Base-by-base conservation (phyloP, 495 filamentous ascomycete species). In the Patellaria atrata region DNA sequence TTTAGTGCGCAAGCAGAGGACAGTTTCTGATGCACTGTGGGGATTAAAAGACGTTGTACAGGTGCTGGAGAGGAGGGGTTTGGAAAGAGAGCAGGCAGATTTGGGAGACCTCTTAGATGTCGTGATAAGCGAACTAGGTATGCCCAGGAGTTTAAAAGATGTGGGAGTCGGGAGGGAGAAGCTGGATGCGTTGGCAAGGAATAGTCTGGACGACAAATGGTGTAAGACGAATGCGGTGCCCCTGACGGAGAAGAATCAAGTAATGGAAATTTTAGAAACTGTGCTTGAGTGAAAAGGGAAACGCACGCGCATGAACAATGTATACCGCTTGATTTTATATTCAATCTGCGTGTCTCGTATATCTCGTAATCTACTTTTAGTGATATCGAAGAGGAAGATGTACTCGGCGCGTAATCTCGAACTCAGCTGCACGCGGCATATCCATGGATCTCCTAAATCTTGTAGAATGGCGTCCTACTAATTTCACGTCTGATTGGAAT, bases 121-220 rank as follows among this genome's bases (percentile, higher is more conserved):
- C 4, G 53, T 75, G n/a, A 61, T 75, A 38, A 59, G 61, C 2
- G 57, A 66, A 29, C 47, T 76, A 20, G 71, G 62, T 8, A 53
- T 76, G 57, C 70, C 69, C 10, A 57, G 70, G 38, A 64, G 64
- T 4, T 39, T 77, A 25, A 61, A 54, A 23, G 69, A 74, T 11
- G 63, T 72, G 17, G 55, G 61, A n/a, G 61, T 75, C 21, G 60
- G 63, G 1, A 55, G 59, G 9, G 68, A 75, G 13, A 54, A 64
- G 47, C 47, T 75, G 13, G 63, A 67, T 22, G 42, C 10, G 2
- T 45, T 76, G 30, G 70, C 73, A 1, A 58, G 57, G 35, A 55
- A 62, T 21, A 72, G 65, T 44, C 41, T 76, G 32, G 51, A 62
- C 9, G 68, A 75, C 47, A 50, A 56, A 22, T 70, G 63, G 57